phyloP scores from a whole-genome alignment of 2,329 filamentous ascomycete genomes.

The Epichloe gansuensis region DNA sequence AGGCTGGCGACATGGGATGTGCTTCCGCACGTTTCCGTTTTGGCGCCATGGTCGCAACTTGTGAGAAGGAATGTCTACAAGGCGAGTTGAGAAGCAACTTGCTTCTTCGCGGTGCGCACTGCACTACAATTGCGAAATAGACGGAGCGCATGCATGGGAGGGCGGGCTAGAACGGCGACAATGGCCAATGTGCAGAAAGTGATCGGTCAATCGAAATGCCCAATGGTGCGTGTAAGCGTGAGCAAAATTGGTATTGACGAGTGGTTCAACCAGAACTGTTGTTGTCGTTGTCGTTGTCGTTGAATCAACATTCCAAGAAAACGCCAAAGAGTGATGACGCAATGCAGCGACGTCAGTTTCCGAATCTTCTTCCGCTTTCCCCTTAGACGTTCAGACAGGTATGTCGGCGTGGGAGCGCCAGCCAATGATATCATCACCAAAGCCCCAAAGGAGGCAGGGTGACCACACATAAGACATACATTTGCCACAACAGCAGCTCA shows the following conservation, averaged over 20 bases:
- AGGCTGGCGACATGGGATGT: conserved; percentile 7
- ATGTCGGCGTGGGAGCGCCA: not conserved
- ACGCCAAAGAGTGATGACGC: not conserved
- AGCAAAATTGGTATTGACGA: not conserved
- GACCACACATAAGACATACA: too few species aligned
- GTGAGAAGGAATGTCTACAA: not conserved
- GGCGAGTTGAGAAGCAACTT: not conserved
- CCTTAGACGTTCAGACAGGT: not conserved
- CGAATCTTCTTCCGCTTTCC: not conserved
- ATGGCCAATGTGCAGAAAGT: not conserved
- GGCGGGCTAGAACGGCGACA: not conserved
- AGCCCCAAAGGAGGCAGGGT: not conserved
- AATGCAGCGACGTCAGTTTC: not conserved
- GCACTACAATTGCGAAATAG: not conserved
- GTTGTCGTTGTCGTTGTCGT: not conserved
- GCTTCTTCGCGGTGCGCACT: not conserved
- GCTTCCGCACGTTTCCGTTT: conserved; percentile 25
- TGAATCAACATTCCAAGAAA: not conserved
- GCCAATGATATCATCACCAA: not conserved
- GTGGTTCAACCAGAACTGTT: not conserved
- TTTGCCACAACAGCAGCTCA: too few species aligned
- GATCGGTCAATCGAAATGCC: not conserved
- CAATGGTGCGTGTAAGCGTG: not conserved
- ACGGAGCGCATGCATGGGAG: not conserved
- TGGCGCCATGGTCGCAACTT: conserved; percentile 18